Conservation (phyloP, 1,284 basidiomycete species). For the Nidula niveotomentosa region DNA sequence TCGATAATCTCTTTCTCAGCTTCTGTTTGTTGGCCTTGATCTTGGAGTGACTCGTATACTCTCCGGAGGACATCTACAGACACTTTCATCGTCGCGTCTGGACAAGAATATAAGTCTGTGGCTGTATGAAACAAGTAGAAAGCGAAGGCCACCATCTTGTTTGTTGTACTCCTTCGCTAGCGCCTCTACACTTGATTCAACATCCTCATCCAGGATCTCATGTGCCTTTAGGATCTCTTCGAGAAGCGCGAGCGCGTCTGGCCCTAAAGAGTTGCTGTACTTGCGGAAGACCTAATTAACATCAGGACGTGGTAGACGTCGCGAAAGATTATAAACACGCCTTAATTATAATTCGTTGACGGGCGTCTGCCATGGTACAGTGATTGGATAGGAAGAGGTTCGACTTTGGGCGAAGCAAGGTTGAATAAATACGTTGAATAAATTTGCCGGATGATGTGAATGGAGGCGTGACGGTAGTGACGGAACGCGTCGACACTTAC, state of each 20-base stretch:
- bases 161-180: conserved; percentile 90
- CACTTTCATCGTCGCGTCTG: conserved; percentile 82
- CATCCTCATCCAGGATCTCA: conserved; percentile 69
- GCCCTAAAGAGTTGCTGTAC: conserved; percentile 80
- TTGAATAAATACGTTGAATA: too few species aligned
- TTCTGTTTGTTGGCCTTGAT: conserved; percentile 60
- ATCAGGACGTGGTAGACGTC: background rate
- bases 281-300: conserved; percentile 70
- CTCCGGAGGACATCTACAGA: conserved; percentile 70
- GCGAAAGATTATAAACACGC: conserved; percentile 25
- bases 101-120: conserved; percentile 4
- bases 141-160: conserved; percentile 68
- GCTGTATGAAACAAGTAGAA: background rate
- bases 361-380: conserved; percentile 37
- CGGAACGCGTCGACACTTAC: conserved; percentile 4
- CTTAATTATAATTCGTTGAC: conserved; percentile 67
- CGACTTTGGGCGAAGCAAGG: too few species aligned
- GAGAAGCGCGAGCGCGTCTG: conserved; percentile 68
- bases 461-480: background rate
- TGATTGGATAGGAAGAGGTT: too few species aligned
- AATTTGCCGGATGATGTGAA: background rate
- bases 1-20: conserved; percentile 70
- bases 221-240: conserved; percentile 69
- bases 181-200: conserved; percentile 79
- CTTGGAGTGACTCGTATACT: conserved; percentile 83